Evolutionary conservation across 1,139 yeast species (phyloP).

Genomic region (Williopsis jadinii): DNA sequence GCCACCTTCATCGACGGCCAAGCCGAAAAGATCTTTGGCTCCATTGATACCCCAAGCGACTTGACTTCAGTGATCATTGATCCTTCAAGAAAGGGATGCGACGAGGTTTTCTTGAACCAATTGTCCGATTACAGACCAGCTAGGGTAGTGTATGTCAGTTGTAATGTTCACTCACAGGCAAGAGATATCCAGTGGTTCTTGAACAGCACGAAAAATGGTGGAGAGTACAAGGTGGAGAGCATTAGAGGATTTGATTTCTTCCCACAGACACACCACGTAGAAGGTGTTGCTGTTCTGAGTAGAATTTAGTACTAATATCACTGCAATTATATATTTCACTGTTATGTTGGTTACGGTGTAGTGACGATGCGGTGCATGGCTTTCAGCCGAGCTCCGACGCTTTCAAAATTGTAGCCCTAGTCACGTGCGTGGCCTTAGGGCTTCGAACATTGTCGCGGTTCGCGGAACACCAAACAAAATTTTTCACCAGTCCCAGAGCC

Average conservation of each 20-base stretch:
- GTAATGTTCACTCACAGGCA: conserved; percentile 97
- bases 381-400: too few species aligned
- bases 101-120: conserved; percentile 78
- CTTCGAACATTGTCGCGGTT: conserved; percentile 1
- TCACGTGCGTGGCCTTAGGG: conserved; percentile 2
- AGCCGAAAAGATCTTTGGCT: conserved; percentile 82
- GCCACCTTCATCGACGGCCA: conserved; percentile 85
- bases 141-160: conserved; percentile 83
- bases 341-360: too few species aligned
- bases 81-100: conserved; percentile 98
- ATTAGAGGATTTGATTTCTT: conserved; percentile 93
- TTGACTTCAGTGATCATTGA: conserved; percentile 87
- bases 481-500: conserved; percentile 11
- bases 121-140: conserved; percentile 77
- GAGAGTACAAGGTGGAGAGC: conserved; percentile 63
- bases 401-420: background rate
- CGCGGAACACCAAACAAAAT: conserved; percentile 1
- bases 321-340: too few species aligned
- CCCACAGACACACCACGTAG: conserved; percentile 98
- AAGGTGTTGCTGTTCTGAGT: conserved; percentile 79
- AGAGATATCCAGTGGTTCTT: conserved; percentile 84
- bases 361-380: too few species aligned
- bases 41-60: conserved; percentile 63
- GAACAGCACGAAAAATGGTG: conserved; percentile 56
- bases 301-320: conserved; percentile 18